Conservation (phyloP, 352 stramenopile species). For the Halophytophthora batemanensis region DNA sequence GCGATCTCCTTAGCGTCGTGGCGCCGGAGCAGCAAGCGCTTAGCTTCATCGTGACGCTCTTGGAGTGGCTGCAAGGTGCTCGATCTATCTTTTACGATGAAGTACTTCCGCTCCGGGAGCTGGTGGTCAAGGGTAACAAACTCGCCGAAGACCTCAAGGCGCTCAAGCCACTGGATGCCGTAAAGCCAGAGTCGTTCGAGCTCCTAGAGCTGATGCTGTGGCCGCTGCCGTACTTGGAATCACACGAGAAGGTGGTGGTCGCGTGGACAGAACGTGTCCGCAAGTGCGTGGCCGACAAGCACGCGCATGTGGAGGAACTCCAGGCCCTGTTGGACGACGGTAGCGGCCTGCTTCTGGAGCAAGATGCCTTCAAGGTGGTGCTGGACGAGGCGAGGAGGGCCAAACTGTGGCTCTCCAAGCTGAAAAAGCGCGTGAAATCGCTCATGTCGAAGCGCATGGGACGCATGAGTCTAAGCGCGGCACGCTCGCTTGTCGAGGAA, state of each 20-base stretch:
- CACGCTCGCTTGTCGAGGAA: conserved; percentile 75
- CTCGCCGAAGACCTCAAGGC: conserved; percentile 32
- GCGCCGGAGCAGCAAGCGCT: conserved; percentile 56
- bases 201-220: conserved; percentile 60
- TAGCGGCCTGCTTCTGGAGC: conserved; percentile 57
- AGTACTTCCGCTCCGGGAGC: conserved; percentile 51
- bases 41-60: conserved; percentile 44
- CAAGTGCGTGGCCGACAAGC: conserved; percentile 61
- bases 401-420: conserved; percentile 77
- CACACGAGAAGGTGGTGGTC: conserved; percentile 60
- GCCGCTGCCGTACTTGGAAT: conserved; percentile 66
- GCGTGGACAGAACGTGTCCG: conserved; percentile 58
- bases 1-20: conserved; percentile 62
- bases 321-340: conserved; percentile 58
- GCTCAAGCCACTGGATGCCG: conserved; percentile 12
- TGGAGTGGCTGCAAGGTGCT: conserved; percentile 77
- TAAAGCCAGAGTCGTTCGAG: conserved; percentile 34
- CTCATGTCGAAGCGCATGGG: conserved; percentile 68
- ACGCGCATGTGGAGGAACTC: conserved; percentile 49
- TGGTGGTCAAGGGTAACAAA: conserved; percentile 49
- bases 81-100: conserved; percentile 83
- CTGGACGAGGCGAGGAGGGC: conserved; percentile 81
- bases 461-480: conserved; percentile 57
- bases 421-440: conserved; percentile 78
- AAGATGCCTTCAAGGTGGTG: conserved; percentile 73